A percentile compares a stretch with the other conserved stretches of the same genome.
phyloP scores from a whole-genome alignment of 345 rosid genomes.

The Gossypium thurberi region DNA sequence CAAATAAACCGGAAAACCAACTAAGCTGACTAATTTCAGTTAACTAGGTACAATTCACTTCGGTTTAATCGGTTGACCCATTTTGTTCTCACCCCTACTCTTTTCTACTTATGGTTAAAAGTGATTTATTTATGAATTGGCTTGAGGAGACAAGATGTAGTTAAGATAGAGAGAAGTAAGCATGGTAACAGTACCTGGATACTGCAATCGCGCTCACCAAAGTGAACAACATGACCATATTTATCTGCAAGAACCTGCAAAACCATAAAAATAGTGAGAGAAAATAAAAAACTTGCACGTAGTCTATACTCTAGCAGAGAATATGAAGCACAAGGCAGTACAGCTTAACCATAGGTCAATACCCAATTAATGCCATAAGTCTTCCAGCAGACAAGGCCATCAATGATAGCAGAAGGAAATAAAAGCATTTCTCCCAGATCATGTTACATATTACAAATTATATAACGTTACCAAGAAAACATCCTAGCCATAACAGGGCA shows the following conservation, averaged over 20 bases:
- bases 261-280: constrained; percentile 12
- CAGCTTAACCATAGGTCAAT: not conserved
- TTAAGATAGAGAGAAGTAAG: not conserved
- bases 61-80: too few species aligned
- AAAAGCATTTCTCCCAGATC: not conserved
- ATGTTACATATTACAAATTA: not conserved
- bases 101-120: not conserved
- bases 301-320: not conserved
- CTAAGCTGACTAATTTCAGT: too few species aligned
- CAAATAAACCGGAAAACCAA: too few species aligned
- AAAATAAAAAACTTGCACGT: not conserved
- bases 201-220: constrained; percentile 99
- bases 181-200: constrained; percentile 59
- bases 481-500: not conserved
- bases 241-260: constrained; percentile 95
- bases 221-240: constrained; percentile 93
- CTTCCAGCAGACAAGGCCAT: not conserved
- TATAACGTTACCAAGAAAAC: not conserved
- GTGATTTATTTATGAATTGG: not conserved
- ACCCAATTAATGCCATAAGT: not conserved
- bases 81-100: too few species aligned
- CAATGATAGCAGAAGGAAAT: not conserved
- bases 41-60: too few species aligned
- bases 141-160: not conserved
- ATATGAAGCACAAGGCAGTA: not conserved